Conservation (phyloP, 768 basidiomycete genomes). For the Termitomyces sp. region DNA sequence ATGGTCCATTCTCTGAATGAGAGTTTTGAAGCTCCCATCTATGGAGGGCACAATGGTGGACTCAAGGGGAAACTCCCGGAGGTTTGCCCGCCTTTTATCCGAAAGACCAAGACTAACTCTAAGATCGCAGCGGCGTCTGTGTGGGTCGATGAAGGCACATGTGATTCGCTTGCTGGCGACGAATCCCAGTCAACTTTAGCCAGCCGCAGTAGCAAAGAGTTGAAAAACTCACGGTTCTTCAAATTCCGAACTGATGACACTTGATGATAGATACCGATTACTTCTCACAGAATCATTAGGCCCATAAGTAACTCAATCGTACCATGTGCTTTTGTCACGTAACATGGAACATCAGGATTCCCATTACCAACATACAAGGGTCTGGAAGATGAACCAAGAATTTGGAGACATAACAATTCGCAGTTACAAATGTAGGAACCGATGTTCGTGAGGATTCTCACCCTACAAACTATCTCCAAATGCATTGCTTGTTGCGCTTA, state of each 20-base stretch:
- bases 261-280: background rate
- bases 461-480: constrained; percentile 4
- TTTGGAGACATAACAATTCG: background rate
- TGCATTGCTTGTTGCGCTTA: background rate
- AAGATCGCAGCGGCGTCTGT: constrained; percentile 35
- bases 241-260: background rate
- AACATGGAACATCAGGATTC: background rate
- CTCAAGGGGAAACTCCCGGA: constrained; percentile 50
- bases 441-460: constrained; percentile 4
- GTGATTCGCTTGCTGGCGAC: constrained; percentile 21
- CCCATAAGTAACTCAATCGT: background rate
- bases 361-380: background rate
- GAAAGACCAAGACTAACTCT: background rate
- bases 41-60: constrained; percentile 58
- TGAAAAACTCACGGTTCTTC: constrained; percentile 24
- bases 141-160: constrained; percentile 56
- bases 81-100: constrained; percentile 22
- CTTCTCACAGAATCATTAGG: background rate
- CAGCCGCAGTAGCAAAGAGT: constrained; percentile 1
- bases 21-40: constrained; percentile 25
- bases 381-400: background rate
- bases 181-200: constrained; percentile 3
- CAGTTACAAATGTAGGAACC: constrained; percentile 1
- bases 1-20: constrained; percentile 3
- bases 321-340: background rate